A percentile compares a stretch with the other conserved stretches of the same genome.
Evolutionary conservation across 2,329 filamentous ascomycete genomes (phyloP).

Genomic region (Trichoderma guizhouense): DNA sequence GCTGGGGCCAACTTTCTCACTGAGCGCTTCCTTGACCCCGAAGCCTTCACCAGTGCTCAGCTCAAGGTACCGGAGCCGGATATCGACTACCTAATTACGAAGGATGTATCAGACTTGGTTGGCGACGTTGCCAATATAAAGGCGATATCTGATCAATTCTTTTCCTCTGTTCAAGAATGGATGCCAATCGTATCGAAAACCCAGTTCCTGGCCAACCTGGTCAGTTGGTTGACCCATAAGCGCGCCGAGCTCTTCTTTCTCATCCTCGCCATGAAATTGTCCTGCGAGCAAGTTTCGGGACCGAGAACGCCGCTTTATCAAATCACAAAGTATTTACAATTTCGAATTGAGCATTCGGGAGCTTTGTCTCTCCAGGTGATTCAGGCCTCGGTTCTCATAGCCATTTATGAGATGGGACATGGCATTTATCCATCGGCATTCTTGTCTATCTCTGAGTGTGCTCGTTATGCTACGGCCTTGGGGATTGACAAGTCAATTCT

Average conservation of each 20-base stretch:
- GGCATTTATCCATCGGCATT: constrained; percentile 13
- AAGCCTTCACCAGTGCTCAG: constrained; percentile 8
- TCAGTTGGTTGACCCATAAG: constrained; percentile 1
- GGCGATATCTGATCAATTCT: not conserved
- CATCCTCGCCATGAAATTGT: constrained; percentile 15
- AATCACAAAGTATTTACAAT: not conserved
- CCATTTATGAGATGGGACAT: constrained; percentile 16
- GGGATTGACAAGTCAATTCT: constrained; percentile 6
- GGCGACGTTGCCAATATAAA: constrained; percentile 10
- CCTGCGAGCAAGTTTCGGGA: not conserved
- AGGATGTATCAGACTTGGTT: constrained; percentile 1
- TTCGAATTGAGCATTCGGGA: constrained; percentile 4
- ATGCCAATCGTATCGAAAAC: constrained; percentile 12
- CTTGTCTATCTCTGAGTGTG: constrained; percentile 5
- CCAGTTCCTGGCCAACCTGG: constrained; percentile 7
- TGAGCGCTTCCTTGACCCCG: constrained; percentile 18
- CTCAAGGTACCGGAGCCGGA: constrained; percentile 6
- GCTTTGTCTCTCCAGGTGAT: not conserved
- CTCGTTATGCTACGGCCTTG: constrained; percentile 12
- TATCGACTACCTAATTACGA: constrained; percentile 2
- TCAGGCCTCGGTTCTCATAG: constrained; percentile 7
- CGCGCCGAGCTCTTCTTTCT: constrained; percentile 13
- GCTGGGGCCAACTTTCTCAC: constrained; percentile 4
- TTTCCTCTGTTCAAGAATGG: constrained; percentile 13
- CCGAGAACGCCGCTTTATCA: constrained; percentile 6